Base-by-base conservation (phyloP, 768 basidiomycete species). In the Phallus indusiatus region DNA sequence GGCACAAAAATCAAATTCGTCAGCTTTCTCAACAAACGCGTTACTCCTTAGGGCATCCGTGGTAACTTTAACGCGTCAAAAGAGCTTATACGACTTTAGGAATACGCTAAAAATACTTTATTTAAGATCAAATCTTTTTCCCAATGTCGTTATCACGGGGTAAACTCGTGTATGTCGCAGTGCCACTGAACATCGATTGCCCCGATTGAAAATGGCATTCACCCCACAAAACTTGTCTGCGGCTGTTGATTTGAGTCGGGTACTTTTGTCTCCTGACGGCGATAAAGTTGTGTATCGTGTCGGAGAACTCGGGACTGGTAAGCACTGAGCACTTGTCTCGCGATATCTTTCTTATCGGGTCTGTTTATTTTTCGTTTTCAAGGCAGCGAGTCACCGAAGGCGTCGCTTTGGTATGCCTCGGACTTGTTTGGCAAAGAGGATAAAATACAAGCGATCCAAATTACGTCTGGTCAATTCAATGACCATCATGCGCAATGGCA, bases 381-480 rank as follows among this genome's bases (percentile, higher is more conserved):
- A 42, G 42, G 42, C 42, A 11, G 42, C n/a, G n/a, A 42, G n/a
- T n/a, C 12, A 11, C 4, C 4, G 42, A 42, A 42, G n/a, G 42
- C 2, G n/a, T 42, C 42, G 4, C 21, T 61, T 14, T 61, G 60
- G 60, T 56, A 56, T 49, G 36, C 55, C 16, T 36, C 54, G 2
- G 60, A 61, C 48, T 47, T 55, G n/a, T 17, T 22, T 16, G 28
- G 28, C 28, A 56, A 61, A 36, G 55, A 18, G 5, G 55, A 54
- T 55, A 61, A 51, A 20, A 55, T 42, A 4, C 14, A 42, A 42
- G 2, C 60, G 48, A 47, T 24, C 10, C 60, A 61, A 42, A 54
- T 61, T 24, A 61, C 60, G 17, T 56, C 54, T 11, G 60, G 60
- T 18, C 22, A 51, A 37, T 61, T 47, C 47, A 56, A 61, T 42